These are phyloP conservation scores for Suhomyces choctaworum DNA, from an alignment of 1,139 yeast species.

Conservation along the genomic window DNA sequence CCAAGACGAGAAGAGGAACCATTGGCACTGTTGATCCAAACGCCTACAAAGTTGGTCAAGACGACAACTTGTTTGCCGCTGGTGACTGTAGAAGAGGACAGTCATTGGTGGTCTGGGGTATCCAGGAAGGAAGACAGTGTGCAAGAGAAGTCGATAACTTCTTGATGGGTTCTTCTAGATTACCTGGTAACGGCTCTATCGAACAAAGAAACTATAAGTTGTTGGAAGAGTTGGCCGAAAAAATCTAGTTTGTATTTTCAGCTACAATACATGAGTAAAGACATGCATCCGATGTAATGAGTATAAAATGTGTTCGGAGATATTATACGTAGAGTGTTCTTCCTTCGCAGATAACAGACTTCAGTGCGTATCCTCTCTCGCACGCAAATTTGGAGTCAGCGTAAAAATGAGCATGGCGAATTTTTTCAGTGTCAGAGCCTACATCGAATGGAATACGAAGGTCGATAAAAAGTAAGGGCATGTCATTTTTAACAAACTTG, in stretches of 20 bases:
- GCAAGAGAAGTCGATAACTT: slow-evolving; percentile 88
- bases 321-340: too few species aligned
- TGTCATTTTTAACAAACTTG: slow-evolving; percentile 10
- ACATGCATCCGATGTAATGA: too few species aligned
- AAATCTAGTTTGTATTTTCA: too few species aligned
- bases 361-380: too few species aligned
- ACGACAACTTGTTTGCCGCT: slow-evolving; percentile 80
- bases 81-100: slow-evolving; percentile 99
- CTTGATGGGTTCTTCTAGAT: slow-evolving; percentile 74
- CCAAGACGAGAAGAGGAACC: slow-evolving; percentile 84
- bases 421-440: slow-evolving; percentile 6
- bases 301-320: too few species aligned
- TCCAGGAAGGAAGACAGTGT: slow-evolving; percentile 98
- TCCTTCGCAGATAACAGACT: too few species aligned
- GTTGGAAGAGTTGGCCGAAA: slow-evolving; percentile 71
- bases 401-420: slow-evolving; percentile 10
- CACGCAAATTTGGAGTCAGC: too few species aligned
- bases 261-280: too few species aligned
- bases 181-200: slow-evolving; percentile 94
- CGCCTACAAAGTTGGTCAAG: slow-evolving; percentile 67
- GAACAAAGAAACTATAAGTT: slow-evolving; percentile 77
- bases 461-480: neutral
- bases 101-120: slow-evolving; percentile 98
- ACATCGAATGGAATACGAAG: neutral
- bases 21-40: slow-evolving; percentile 67